Conservation (phyloP, 106 monocot genomes). For the Dactylorhiza incarnata region DNA sequence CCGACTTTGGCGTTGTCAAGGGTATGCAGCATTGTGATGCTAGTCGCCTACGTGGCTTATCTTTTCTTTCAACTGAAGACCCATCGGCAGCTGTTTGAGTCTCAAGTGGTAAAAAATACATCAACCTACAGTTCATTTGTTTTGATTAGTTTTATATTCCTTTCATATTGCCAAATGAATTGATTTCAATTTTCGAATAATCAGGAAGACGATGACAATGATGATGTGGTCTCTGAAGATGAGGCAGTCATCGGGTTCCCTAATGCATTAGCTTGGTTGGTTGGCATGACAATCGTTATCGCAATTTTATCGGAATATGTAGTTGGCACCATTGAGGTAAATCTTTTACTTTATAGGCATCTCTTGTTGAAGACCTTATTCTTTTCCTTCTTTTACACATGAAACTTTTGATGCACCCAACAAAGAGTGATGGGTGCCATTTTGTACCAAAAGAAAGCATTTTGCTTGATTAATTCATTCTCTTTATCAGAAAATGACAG, state of each 20-base stretch:
- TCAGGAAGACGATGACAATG: conserved; percentile 23
- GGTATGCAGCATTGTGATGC: conserved; percentile 67
- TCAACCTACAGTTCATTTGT: background rate
- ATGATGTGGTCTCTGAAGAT: conserved; percentile 33
- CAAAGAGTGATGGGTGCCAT: background rate
- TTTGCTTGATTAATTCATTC: background rate
- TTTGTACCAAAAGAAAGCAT: background rate
- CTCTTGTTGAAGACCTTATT: background rate
- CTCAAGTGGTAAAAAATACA: conserved; percentile 19
- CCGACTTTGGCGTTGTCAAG: conserved; percentile 43
- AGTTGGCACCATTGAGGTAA: conserved; percentile 63
- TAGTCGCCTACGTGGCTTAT: conserved; percentile 58
- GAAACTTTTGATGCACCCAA: background rate
- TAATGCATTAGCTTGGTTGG: conserved; percentile 44
- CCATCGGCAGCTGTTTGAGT: conserved; percentile 55
- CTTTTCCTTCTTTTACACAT: background rate
- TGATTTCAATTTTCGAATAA: background rate
- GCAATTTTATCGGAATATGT: conserved; percentile 53
- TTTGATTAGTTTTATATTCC: background rate
- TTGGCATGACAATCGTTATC: conserved; percentile 55
- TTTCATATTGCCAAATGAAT: background rate
- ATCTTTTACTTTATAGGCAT: background rate
- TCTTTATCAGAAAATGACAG: background rate
- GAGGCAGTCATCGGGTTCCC: conserved; percentile 40
- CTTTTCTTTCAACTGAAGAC: conserved; percentile 94